phyloP scores from a whole-genome alignment of 148 eudicot genomes.

The Rhododendron simsii region DNA sequence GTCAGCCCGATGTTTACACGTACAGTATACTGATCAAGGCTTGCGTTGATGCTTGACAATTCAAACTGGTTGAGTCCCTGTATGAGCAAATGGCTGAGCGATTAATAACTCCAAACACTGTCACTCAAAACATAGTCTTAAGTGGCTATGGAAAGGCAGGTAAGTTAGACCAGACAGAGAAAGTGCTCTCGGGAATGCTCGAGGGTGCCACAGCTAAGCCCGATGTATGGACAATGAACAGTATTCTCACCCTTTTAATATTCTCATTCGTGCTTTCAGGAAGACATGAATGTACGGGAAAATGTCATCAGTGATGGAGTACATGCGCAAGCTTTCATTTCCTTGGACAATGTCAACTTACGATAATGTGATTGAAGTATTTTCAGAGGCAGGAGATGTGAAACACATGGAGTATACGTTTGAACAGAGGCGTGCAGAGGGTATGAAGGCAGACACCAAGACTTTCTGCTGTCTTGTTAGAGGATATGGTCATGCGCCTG shows the following conservation, averaged over 20 bases:
- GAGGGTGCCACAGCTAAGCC: constrained; percentile 51
- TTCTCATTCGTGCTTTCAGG: constrained; percentile 86
- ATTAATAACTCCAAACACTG: constrained; percentile 67
- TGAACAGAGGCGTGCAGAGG: constrained; percentile 84
- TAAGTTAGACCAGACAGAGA: constrained; percentile 77
- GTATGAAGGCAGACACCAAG: constrained; percentile 79
- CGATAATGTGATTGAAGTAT: constrained; percentile 87
- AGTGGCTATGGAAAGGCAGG: constrained; percentile 84
- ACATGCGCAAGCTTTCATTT: constrained; percentile 63
- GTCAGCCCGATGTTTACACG: constrained; percentile 90
- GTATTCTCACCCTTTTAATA: constrained; percentile 74
- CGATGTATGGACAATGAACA: constrained; percentile 98
- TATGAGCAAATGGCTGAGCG: constrained; percentile 66
- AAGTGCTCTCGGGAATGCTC: constrained; percentile 68
- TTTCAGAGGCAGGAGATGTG: constrained; percentile 76
- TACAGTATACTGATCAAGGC: constrained; percentile 79
- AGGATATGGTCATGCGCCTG: constrained; percentile 78
- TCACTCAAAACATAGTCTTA: constrained; percentile 80
- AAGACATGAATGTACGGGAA: constrained; percentile 84
- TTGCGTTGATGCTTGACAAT: constrained; percentile 64
- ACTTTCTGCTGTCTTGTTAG: constrained; percentile 83
- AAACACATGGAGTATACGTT: constrained; percentile 78
- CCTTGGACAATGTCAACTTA: constrained; percentile 95
- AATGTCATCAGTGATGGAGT: constrained; percentile 96
- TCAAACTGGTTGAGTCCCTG: constrained; percentile 55